Percentiles rank a stretch among this genome's conserved stretches.
Conservation (phyloP, 2,329 filamentous ascomycete genomes). For the Claviceps purpurea region DNA sequence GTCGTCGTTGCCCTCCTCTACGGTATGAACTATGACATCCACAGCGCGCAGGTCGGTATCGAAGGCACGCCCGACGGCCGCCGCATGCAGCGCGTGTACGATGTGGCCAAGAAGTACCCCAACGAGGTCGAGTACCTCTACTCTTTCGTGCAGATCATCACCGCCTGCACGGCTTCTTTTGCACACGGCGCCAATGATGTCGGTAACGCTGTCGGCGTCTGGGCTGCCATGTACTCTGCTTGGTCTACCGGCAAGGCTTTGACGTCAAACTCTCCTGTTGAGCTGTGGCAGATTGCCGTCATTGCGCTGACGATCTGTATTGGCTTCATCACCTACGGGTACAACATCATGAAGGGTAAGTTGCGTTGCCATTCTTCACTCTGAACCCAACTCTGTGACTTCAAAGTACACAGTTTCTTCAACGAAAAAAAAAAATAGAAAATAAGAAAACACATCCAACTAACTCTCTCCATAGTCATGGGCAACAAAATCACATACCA, state of each 20-base stretch:
- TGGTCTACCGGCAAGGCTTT: slow-evolving; percentile 52
- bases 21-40: slow-evolving; percentile 71
- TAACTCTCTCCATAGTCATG: slow-evolving; percentile 41
- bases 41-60: slow-evolving; percentile 24
- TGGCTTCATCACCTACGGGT: slow-evolving; percentile 62
- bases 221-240: slow-evolving; percentile 55
- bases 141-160: slow-evolving; percentile 53
- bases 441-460: not conserved
- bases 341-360: slow-evolving; percentile 72
- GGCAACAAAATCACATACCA: slow-evolving; percentile 70
- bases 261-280: slow-evolving; percentile 49
- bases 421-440: not conserved
- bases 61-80: slow-evolving; percentile 11
- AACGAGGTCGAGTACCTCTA: slow-evolving; percentile 60
- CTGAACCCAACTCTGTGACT: not conserved
- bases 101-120: slow-evolving; percentile 48
- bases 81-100: slow-evolving; percentile 42
- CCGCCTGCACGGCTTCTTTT: slow-evolving; percentile 60
- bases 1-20: slow-evolving; percentile 52
- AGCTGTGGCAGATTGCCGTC: slow-evolving; percentile 65
- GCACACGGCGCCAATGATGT: slow-evolving; percentile 70
- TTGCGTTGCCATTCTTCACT: not conserved
- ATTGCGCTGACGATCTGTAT: slow-evolving; percentile 48
- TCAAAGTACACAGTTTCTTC: too few species aligned
- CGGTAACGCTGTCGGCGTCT: slow-evolving; percentile 56